Evolutionary conservation across 768 basidiomycete genomes (phyloP).

Genomic region (Kwoniella dejecticola): DNA sequence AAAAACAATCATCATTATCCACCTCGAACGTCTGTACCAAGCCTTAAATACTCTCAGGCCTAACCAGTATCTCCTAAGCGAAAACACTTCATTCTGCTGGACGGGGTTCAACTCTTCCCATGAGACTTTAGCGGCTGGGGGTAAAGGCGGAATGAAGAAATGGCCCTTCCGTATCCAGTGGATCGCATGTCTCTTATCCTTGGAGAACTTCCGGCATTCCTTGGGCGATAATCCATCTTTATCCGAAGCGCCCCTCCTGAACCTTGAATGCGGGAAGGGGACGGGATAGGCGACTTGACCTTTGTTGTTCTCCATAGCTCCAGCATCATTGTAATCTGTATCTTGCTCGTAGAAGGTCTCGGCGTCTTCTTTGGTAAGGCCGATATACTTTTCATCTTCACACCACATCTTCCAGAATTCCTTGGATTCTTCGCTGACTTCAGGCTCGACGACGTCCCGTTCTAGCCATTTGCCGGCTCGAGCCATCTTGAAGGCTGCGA

Average conservation of each 20-base stretch:
- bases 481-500: slow-evolving; percentile 38
- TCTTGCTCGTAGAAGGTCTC: slow-evolving; percentile 10
- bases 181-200: slow-evolving; percentile 1
- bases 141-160: slow-evolving; percentile 45
- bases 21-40: slow-evolving; percentile 20
- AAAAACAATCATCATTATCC: slow-evolving; percentile 32
- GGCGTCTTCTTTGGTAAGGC: slow-evolving; percentile 25
- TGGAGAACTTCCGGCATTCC: not conserved
- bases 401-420: slow-evolving; percentile 53
- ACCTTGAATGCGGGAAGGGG: slow-evolving; percentile 11
- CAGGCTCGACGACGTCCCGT: slow-evolving; percentile 21
- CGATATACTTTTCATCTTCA: slow-evolving; percentile 33
- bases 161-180: not conserved
- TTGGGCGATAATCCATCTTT: slow-evolving; percentile 6
- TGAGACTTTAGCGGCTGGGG: slow-evolving; percentile 30
- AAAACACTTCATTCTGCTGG: slow-evolving; percentile 30
- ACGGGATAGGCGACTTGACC: slow-evolving; percentile 31
- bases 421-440: slow-evolving; percentile 29
- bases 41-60: slow-evolving; percentile 32
- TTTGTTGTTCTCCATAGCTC: slow-evolving; percentile 14
- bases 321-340: slow-evolving; percentile 22
- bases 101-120: slow-evolving; percentile 28
- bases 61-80: slow-evolving; percentile 38
- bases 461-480: slow-evolving; percentile 29
- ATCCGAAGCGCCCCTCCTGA: not conserved